phyloP scores from a whole-genome alignment of 2,329 filamentous ascomycete species.

The Pseudomassariella vexata region DNA sequence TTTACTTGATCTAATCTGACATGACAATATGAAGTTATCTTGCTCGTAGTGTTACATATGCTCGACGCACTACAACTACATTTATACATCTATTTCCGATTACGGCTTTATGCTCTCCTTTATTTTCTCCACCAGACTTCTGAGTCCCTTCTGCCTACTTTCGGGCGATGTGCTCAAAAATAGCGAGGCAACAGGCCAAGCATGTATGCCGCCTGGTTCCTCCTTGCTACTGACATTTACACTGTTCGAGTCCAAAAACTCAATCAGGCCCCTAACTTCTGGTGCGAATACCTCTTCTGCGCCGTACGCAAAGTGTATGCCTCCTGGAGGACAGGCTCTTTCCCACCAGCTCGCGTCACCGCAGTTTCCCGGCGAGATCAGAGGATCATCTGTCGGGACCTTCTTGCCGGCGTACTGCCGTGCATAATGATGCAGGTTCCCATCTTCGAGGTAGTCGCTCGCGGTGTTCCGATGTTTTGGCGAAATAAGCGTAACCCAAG shows the following conservation, averaged over 20 bases:
- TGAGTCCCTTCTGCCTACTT: slow-evolving; percentile 47
- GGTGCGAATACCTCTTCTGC: slow-evolving; percentile 72
- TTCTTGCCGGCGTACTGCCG: slow-evolving; percentile 58
- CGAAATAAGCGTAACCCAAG: slow-evolving; percentile 72
- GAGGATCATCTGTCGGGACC: slow-evolving; percentile 41
- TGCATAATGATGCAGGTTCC: slow-evolving; percentile 64
- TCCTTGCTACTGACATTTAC: slow-evolving; percentile 51
- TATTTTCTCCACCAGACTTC: slow-evolving; percentile 32
- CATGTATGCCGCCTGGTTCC: slow-evolving; percentile 66
- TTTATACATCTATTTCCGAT: slow-evolving; percentile 11
- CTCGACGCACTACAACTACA: no score
- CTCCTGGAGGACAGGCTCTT: slow-evolving; percentile 57
- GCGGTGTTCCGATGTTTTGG: slow-evolving; percentile 59
- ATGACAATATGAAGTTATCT: slow-evolving; percentile 24
- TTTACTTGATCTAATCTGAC: slow-evolving; percentile 65
- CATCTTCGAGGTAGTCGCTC: slow-evolving; percentile 69
- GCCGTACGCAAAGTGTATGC: slow-evolving; percentile 67
- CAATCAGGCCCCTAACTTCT: slow-evolving; percentile 59
- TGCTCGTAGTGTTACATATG: no score
- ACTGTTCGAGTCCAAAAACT: slow-evolving; percentile 46
- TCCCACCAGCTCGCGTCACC: slow-evolving; percentile 61
- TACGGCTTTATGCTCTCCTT: slow-evolving; percentile 23
- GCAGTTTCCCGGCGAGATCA: slow-evolving; percentile 67
- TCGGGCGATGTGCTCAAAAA: slow-evolving; percentile 45
- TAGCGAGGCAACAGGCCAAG: slow-evolving; percentile 71